phyloP scores from a whole-genome alignment of 805 yeast species.

The Torulaspora maleeae region DNA sequence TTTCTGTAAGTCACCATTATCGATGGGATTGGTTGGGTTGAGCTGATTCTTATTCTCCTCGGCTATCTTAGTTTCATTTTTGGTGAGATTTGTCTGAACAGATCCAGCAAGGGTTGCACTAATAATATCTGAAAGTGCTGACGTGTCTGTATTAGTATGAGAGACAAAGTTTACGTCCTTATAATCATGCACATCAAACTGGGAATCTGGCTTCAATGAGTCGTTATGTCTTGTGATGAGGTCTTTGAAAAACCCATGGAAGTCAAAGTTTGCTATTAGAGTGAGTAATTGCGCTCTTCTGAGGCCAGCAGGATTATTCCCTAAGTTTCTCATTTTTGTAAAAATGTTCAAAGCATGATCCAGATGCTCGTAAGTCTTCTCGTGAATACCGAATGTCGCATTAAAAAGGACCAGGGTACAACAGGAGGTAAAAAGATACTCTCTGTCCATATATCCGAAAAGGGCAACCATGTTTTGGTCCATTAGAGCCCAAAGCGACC shows the following conservation, averaged over 20 bases:
- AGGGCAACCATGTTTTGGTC: constrained; percentile 80
- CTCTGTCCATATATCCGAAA: constrained; percentile 85
- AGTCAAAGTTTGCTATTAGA: constrained; percentile 60
- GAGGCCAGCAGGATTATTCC: constrained; percentile 75
- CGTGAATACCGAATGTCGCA: constrained; percentile 78
- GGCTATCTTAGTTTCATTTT: constrained; percentile 20
- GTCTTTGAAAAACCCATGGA: constrained; percentile 58
- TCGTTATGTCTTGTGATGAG: constrained; percentile 57
- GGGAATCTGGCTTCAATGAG: constrained; percentile 20
- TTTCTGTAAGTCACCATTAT: constrained; percentile 37
- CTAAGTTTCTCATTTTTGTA: constrained; percentile 69
- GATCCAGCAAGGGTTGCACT: constrained; percentile 22
- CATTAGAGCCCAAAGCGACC: constrained; percentile 67
- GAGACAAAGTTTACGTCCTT: constrained; percentile 19
- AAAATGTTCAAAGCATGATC: constrained; percentile 69
- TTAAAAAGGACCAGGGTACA: constrained; percentile 69
- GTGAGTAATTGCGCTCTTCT: constrained; percentile 67
- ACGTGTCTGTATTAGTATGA: constrained; percentile 17
- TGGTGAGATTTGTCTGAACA: constrained; percentile 14
- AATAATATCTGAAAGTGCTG: constrained; percentile 20
- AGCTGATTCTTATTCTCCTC: constrained; percentile 31
- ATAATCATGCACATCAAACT: constrained; percentile 19
- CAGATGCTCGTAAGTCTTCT: constrained; percentile 63
- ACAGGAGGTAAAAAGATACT: constrained; percentile 70
- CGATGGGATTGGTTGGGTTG: constrained; percentile 32